phyloP scores from a whole-genome alignment of 169 alveolate species.

The Babesia caballi region DNA sequence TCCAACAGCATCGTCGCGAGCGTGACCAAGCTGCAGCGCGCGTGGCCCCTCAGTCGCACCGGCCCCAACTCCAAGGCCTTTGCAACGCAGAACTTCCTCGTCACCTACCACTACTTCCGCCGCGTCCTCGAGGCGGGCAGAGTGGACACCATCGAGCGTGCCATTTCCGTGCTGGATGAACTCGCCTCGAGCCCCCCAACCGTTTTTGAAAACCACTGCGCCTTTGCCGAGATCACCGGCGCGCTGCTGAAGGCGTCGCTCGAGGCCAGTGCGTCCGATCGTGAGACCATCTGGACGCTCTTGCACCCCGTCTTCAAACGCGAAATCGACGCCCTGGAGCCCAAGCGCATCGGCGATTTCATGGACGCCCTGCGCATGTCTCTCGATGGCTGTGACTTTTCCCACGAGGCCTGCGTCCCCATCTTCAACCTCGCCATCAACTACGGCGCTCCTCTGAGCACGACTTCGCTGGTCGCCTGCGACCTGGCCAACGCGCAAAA shows the following conservation, averaged over 20 bases:
- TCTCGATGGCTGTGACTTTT: slow-evolving; percentile 1
- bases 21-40: slow-evolving; percentile 35
- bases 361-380: slow-evolving; percentile 55
- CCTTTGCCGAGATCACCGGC: slow-evolving; percentile 22
- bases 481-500: slow-evolving; percentile 1
- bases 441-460: slow-evolving; percentile 1
- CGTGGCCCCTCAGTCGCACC: slow-evolving; percentile 49
- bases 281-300: slow-evolving; percentile 4
- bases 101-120: slow-evolving; percentile 34
- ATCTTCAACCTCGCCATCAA: slow-evolving; percentile 24
- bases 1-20: slow-evolving; percentile 22
- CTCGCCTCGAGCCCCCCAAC: slow-evolving; percentile 20
- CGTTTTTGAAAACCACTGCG: slow-evolving; percentile 12
- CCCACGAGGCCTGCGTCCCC: slow-evolving; percentile 13
- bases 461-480: not conserved
- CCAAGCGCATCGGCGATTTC: slow-evolving; percentile 37
- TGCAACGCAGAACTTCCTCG: slow-evolving; percentile 39
- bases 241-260: slow-evolving; percentile 28
- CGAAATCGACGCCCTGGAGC: slow-evolving; percentile 14
- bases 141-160: not conserved
- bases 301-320: slow-evolving; percentile 18
- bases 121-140: not conserved
- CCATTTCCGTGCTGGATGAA: slow-evolving; percentile 4
- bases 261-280: not conserved
- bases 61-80: slow-evolving; percentile 29